Conservation (phyloP, 768 basidiomycete genomes). For the Hericium rajendrae region DNA sequence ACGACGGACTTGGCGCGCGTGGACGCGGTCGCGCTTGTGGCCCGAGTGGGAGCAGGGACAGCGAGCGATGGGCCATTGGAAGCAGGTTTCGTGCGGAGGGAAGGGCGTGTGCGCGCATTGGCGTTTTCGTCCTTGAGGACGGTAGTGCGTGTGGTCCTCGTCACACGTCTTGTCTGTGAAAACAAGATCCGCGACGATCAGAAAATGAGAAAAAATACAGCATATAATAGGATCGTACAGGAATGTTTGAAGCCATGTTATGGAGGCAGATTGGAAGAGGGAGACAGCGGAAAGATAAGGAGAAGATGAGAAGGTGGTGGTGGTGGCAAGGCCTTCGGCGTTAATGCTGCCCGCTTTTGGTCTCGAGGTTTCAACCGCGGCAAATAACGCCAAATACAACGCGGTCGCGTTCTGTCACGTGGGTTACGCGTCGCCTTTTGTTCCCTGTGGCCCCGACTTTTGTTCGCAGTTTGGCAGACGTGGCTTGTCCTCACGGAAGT, state of each 20-base stretch:
- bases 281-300: neutral
- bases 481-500: too few species aligned
- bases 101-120: conserved; percentile 50
- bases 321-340: neutral
- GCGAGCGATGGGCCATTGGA: conserved; percentile 33
- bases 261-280: neutral
- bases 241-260: conserved; percentile 35
- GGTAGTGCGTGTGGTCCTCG: conserved; percentile 41
- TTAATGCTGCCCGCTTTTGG: conserved; percentile 11
- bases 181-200: neutral
- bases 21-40: conserved; percentile 38
- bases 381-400: conserved; percentile 29
- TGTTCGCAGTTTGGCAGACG: too few species aligned
- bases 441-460: too few species aligned
- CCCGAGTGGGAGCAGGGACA: conserved; percentile 26
- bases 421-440: conserved; percentile 3
- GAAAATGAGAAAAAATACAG: neutral
- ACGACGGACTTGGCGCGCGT: conserved; percentile 38
- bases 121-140: conserved; percentile 63
- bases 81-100: conserved; percentile 51
- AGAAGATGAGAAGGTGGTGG: neutral
- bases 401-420: conserved; percentile 31
- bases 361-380: conserved; percentile 22
- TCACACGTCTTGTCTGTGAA: conserved; percentile 52
- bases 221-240: conserved; percentile 23